These are phyloP conservation scores for Geoglossum cookeanum DNA, from an alignment of 2,329 filamentous ascomycete genomes.

Conservation along the genomic window DNA sequence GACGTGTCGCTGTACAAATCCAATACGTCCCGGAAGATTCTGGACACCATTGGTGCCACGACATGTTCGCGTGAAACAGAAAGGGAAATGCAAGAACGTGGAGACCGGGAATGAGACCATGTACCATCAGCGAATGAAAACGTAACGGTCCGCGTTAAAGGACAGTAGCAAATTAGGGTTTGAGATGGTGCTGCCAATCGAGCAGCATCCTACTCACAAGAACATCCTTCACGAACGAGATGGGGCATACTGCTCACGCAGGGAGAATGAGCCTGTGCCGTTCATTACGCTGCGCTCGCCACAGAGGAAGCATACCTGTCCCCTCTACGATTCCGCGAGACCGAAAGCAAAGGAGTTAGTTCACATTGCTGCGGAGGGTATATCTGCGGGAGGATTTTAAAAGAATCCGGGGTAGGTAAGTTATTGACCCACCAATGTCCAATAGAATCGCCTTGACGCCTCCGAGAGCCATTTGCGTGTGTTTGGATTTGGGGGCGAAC, in stretches of 20 bases:
- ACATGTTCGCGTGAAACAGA: background rate
- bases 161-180: background rate
- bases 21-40: background rate
- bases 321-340: background rate
- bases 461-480: background rate
- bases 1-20: background rate
- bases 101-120: background rate
- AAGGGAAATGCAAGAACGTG: background rate
- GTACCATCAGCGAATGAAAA: background rate
- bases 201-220: constrained; percentile 38
- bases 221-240: constrained; percentile 68
- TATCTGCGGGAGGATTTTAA: too few relatives aligned
- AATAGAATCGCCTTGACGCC: background rate
- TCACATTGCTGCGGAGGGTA: too few relatives aligned
- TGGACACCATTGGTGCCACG: background rate
- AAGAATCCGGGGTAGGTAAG: background rate
- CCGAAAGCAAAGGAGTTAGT: background rate
- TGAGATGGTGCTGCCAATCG: background rate
- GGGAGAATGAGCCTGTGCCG: constrained; percentile 19
- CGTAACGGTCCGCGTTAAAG: background rate
- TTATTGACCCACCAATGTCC: background rate
- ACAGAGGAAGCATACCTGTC: constrained; percentile 13
- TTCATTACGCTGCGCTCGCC: background rate
- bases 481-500: background rate
- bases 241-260: constrained; percentile 62